Base-by-base conservation (phyloP, 148 eudicot genomes). In the Fagopyrum esculentum region DNA sequence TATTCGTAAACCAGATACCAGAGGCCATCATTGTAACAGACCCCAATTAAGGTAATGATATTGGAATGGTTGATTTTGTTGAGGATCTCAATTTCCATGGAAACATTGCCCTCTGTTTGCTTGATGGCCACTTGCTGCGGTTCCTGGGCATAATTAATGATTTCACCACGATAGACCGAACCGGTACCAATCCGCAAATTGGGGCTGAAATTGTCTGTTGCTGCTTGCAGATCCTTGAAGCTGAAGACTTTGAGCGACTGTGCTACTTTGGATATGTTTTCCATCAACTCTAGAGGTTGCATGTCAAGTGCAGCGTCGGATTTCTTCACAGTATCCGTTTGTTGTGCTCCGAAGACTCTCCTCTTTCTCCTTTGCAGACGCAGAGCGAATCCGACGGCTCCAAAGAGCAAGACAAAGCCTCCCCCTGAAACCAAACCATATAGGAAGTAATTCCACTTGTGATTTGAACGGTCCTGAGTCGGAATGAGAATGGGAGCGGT, bases 1-100 rank as follows among this genome's bases (percentile, higher is more conserved):
- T 78, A 88, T 76, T 89, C 98, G 50, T 87, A 90, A 48, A 90
- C 82, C 17, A 90, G 87, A 76, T 89, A 90, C 87, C 83, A 86
- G 50, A 80, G 77, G 16, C 84, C 86, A 7, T 80, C 72, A 47
- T 85, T 71, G 50, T 82, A 81, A 49, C 90, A 90, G 66, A 83
- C 85, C 2, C 98, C 98, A 60, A 87, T 70, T 5, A 93, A 84
- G 40, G 80, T 78, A 7, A 90, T 83, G 49, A 93, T 76, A 61
- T 85, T 93, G 77, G 83, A 79, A 80, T 93, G 98, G 75, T 85
- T 87, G 74, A 87, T 77, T 77, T 85, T 93, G 66, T 80, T 84
- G 6, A 90, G 85, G 56, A 93, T 79, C 30, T 82, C 81, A n/a
- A 88, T 81, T 79, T 90, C 97, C 78, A 77, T 76, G 6, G 83